Conservation (phyloP, 1,139 yeast species). For the Pichia inconspicua region DNA sequence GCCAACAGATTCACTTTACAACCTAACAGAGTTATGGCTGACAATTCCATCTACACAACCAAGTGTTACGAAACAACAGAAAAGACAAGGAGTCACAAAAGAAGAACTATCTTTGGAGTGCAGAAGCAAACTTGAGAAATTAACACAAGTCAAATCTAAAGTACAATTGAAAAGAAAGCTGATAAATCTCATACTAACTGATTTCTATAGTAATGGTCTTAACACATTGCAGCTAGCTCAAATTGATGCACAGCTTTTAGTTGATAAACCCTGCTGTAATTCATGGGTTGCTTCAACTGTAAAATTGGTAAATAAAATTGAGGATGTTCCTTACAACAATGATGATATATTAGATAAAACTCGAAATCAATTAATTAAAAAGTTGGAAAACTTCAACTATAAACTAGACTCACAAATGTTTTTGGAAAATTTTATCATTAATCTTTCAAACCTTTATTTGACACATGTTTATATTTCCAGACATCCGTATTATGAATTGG, state of each 20-base stretch:
- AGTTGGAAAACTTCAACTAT: slow-evolving; percentile 26
- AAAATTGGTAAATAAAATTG: slow-evolving; percentile 24
- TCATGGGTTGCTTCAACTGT: slow-evolving; percentile 57
- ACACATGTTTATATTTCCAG: slow-evolving; percentile 60
- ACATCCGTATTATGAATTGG: slow-evolving; percentile 55
- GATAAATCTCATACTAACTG: slow-evolving; percentile 43
- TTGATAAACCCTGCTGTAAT: slow-evolving; percentile 46
- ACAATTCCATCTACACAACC: slow-evolving; percentile 26
- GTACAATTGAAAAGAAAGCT: slow-evolving; percentile 36
- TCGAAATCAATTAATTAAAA: slow-evolving; percentile 31
- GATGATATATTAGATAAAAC: neutral
- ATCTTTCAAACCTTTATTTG: slow-evolving; percentile 42
- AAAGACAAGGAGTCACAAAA: slow-evolving; percentile 15
- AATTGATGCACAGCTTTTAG: slow-evolving; percentile 56
- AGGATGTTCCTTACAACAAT: slow-evolving; percentile 19
- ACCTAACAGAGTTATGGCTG: slow-evolving; percentile 27
- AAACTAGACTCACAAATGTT: slow-evolving; percentile 37
- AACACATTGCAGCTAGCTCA: slow-evolving; percentile 67
- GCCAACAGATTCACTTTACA: slow-evolving; percentile 25
- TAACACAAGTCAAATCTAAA: slow-evolving; percentile 12
- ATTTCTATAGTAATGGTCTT: slow-evolving; percentile 57
- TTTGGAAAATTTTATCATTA: slow-evolving; percentile 38
- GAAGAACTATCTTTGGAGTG: slow-evolving; percentile 15
- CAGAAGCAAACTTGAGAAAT: slow-evolving; percentile 10
- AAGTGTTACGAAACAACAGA: slow-evolving; percentile 14